Percentiles rank a stretch among this genome's conserved stretches.
Conservation (phyloP, 2,329 filamentous ascomycete species). For the Diaporthe longicolla region DNA sequence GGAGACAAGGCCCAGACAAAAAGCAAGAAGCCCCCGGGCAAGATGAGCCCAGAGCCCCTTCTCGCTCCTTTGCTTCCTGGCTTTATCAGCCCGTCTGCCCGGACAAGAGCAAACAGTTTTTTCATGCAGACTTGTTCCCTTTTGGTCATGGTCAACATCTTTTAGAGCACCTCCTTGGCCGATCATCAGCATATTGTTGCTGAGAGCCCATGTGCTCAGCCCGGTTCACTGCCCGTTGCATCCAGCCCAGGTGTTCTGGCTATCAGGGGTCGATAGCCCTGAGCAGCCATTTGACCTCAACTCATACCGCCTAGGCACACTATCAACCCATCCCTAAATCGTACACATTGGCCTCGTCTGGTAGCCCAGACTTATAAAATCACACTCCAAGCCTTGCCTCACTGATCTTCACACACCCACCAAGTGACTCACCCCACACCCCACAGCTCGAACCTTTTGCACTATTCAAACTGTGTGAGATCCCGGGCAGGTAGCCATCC, state of each 20-base stretch:
- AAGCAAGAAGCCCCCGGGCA: constrained; percentile 43
- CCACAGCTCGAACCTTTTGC: constrained; percentile 44
- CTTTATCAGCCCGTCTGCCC: constrained; percentile 44
- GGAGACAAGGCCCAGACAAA: constrained; percentile 38
- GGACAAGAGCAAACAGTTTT: constrained; percentile 42
- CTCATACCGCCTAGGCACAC: constrained; percentile 26
- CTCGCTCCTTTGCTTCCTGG: constrained; percentile 37
- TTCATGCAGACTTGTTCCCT: constrained; percentile 40
- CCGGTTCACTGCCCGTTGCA: constrained; percentile 33
- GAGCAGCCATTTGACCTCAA: constrained; percentile 30
- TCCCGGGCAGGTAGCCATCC: constrained; percentile 41
- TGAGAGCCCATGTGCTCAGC: constrained; percentile 37
- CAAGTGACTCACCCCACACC: constrained; percentile 55
- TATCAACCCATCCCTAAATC: constrained; percentile 36
- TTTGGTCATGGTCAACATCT: constrained; percentile 35
- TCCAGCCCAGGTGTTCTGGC: constrained; percentile 14
- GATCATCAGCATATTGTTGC: constrained; percentile 35
- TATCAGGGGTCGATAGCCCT: constrained; percentile 20
- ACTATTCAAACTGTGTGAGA: constrained; percentile 45
- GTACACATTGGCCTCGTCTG: constrained; percentile 32
- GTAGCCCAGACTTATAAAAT: constrained; percentile 55
- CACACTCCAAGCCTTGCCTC: constrained; percentile 54
- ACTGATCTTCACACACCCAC: constrained; percentile 56
- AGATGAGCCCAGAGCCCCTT: constrained; percentile 29
- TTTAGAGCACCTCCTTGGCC: constrained; percentile 37